These are phyloP conservation scores for Corinectria fuckeliana DNA, from an alignment of 2,329 filamentous ascomycete species.

Conservation along the genomic window DNA sequence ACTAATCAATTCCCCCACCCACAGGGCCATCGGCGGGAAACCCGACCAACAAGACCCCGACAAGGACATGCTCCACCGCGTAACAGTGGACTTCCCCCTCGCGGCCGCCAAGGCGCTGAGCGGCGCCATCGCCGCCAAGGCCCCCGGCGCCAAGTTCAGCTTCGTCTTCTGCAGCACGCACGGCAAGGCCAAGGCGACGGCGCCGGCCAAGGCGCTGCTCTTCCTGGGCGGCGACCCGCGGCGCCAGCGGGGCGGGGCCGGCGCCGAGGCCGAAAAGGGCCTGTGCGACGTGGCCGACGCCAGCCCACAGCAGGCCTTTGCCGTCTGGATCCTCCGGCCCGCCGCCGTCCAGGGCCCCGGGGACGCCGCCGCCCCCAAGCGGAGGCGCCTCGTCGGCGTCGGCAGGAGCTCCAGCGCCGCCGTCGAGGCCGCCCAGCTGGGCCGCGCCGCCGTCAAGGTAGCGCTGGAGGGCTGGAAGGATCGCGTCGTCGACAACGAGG, in stretches of 20 bases:
- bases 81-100: slow-evolving; percentile 67
- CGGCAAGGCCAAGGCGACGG: slow-evolving; percentile 43
- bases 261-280: slow-evolving; percentile 48
- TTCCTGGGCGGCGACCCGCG: slow-evolving; percentile 48
- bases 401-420: slow-evolving; percentile 39
- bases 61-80: slow-evolving; percentile 52
- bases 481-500: slow-evolving; percentile 44
- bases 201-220: slow-evolving; percentile 42
- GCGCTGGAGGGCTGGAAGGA: slow-evolving; percentile 46
- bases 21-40: slow-evolving; percentile 50
- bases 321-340: slow-evolving; percentile 47
- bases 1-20: too few species aligned
- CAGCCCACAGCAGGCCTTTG: slow-evolving; percentile 39
- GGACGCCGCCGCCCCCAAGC: slow-evolving; percentile 29
- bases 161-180: slow-evolving; percentile 54
- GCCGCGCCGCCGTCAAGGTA: slow-evolving; percentile 45
- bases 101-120: slow-evolving; percentile 63
- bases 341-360: slow-evolving; percentile 35
- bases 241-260: slow-evolving; percentile 47
- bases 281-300: slow-evolving; percentile 47
- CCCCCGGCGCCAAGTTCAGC: slow-evolving; percentile 45
- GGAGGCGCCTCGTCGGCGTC: slow-evolving; percentile 39
- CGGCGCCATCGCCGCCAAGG: slow-evolving; percentile 39
- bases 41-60: slow-evolving; percentile 56
- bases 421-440: slow-evolving; percentile 46